Conservation (phyloP, 352 stramenopile species). For the Globisporangium irregulare region DNA sequence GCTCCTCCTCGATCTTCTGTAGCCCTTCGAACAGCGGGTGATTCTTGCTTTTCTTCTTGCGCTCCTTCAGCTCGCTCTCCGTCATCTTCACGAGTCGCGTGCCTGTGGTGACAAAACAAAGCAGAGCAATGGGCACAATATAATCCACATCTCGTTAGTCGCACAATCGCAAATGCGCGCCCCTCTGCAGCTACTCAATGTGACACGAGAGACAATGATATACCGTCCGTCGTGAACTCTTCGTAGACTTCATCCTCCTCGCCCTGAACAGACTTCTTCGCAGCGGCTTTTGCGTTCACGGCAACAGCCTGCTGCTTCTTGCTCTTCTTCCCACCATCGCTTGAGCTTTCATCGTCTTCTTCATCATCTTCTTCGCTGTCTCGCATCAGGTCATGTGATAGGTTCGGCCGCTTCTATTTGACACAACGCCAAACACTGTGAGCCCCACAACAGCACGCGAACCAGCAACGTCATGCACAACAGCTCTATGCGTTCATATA, state of each 20-base stretch:
- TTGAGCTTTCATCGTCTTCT: constrained; percentile 19
- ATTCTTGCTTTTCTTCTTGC: constrained; percentile 34
- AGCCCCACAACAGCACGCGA: not conserved
- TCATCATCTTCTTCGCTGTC: constrained; percentile 44
- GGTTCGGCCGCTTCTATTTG: constrained; percentile 27
- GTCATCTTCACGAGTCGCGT: constrained; percentile 38
- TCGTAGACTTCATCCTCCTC: constrained; percentile 54
- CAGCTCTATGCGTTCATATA: not conserved
- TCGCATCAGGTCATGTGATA: constrained; percentile 51
- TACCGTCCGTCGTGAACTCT: constrained; percentile 71
- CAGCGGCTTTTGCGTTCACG: not conserved
- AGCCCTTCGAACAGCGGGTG: constrained; percentile 78
- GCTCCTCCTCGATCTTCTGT: constrained; percentile 69
- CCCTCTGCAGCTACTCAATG: not conserved
- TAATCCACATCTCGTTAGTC: not conserved
- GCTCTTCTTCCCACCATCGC: not conserved
- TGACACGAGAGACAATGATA: not conserved
- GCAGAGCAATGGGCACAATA: not conserved
- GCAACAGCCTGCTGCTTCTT: not conserved
- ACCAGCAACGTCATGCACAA: not conserved
- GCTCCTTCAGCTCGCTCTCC: constrained; percentile 14
- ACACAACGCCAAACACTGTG: not conserved
- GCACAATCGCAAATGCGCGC: no score
- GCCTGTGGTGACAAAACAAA: constrained; percentile 18
- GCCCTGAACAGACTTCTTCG: constrained; percentile 14